Conservation (phyloP, 805 yeast genomes). For the Candida multigemmis region DNA sequence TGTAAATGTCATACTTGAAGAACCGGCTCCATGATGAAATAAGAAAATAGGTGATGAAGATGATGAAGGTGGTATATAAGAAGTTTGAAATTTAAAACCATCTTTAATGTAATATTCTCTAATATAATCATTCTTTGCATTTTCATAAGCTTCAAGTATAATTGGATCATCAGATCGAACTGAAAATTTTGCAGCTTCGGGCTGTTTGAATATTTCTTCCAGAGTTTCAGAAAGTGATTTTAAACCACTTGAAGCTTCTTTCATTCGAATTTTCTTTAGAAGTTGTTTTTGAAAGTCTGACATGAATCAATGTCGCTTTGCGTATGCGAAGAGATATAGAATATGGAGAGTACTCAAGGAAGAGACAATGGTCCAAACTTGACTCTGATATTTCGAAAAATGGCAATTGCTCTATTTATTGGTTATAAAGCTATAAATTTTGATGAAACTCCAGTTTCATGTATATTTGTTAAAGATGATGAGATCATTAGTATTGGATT, state of each 20-base stretch:
- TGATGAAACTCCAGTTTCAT: constrained; percentile 36
- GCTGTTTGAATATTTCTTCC: constrained; percentile 1
- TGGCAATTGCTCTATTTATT: constrained; percentile 28
- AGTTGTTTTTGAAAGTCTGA: constrained; percentile 20
- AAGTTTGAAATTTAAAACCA: constrained; percentile 35
- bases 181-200: neutral
- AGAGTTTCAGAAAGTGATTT: constrained; percentile 10
- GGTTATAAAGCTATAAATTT: constrained; percentile 27
- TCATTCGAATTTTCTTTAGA: constrained; percentile 13
- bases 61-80: constrained; percentile 43
- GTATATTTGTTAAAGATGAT: constrained; percentile 22
- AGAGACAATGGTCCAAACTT: too few relatives aligned
- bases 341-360: too few relatives aligned
- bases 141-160: constrained; percentile 7
- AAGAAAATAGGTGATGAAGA: constrained; percentile 49
- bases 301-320: constrained; percentile 6
- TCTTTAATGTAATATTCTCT: neutral
- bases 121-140: constrained; percentile 3
- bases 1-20: constrained; percentile 74
- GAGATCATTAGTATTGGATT: constrained; percentile 65
- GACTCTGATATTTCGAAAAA: constrained; percentile 18
- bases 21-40: constrained; percentile 94
- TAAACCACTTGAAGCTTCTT: constrained; percentile 14
- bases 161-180: neutral
- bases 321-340: too few relatives aligned